phyloP scores from a whole-genome alignment of 768 basidiomycete species.

The Leccinum obscurum region DNA sequence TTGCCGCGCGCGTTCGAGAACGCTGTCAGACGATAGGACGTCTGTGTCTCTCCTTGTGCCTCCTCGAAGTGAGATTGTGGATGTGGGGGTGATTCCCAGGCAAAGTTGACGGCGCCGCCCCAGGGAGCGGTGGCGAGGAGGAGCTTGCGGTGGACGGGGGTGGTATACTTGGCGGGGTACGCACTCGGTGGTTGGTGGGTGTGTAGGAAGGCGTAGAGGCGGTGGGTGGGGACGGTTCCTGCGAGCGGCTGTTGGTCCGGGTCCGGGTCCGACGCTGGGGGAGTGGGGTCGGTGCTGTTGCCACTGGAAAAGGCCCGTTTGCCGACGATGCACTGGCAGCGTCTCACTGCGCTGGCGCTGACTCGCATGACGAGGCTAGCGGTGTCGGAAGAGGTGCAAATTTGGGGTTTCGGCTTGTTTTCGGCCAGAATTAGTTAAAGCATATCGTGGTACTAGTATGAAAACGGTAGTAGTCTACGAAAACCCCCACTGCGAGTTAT shows the following conservation, averaged over 20 bases:
- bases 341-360: neutral
- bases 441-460: too few relatives aligned
- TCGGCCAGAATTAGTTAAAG: neutral
- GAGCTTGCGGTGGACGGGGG: slow-evolving; percentile 52
- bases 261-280: neutral
- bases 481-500: too few relatives aligned
- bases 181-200: slow-evolving; percentile 45
- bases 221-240: slow-evolving; percentile 55
- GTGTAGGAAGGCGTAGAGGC: slow-evolving; percentile 57
- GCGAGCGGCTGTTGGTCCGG: slow-evolving; percentile 33
- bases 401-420: neutral
- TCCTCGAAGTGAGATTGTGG: neutral
- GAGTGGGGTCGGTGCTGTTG: neutral
- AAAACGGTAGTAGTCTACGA: too few relatives aligned
- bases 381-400: neutral
- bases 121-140: slow-evolving; percentile 43
- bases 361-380: neutral
- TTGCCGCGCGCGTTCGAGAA: slow-evolving; percentile 50
- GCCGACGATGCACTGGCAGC: neutral
- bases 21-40: slow-evolving; percentile 43
- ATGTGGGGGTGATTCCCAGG: slow-evolving; percentile 38
- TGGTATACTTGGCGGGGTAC: slow-evolving; percentile 49
- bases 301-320: neutral
- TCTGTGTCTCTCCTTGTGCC: slow-evolving; percentile 12
- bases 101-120: slow-evolving; percentile 62